Percentiles rank a stretch among this genome's conserved stretches.
Conservation (phyloP, 2,329 filamentous ascomycete genomes). For the Phialocephala sp. region DNA sequence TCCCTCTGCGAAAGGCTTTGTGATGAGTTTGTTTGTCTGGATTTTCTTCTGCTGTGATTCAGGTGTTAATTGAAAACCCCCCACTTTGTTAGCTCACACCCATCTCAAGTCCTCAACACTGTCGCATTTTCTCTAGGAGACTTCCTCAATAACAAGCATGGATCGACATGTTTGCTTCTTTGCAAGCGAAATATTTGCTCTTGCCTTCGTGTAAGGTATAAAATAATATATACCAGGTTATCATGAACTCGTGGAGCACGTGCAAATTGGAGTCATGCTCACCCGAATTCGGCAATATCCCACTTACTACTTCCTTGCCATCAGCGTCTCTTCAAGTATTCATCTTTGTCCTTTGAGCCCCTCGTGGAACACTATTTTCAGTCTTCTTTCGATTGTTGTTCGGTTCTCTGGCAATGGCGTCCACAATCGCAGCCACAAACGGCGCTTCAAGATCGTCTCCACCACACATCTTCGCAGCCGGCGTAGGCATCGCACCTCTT, state of each 20-base stretch:
- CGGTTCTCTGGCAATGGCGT: neutral
- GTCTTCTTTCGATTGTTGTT: neutral
- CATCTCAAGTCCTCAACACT: too few species aligned
- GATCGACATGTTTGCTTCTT: too few species aligned
- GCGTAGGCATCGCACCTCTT: neutral
- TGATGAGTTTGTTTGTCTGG: too few species aligned
- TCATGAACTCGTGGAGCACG: neutral
- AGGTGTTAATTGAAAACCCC: too few species aligned
- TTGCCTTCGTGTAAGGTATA: too few species aligned
- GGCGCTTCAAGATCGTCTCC: neutral
- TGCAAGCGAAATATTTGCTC: too few species aligned
- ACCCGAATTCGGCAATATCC: slow-evolving; percentile 2
- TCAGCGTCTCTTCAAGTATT: neutral
- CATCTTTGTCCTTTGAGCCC: neutral
- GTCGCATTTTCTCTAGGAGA: too few species aligned
- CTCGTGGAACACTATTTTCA: neutral
- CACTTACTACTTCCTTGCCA: neutral
- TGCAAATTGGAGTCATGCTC: neutral
- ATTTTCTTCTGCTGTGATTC: too few species aligned
- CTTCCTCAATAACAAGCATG: too few species aligned
- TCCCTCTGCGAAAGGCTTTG: too few species aligned
- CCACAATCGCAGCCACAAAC: neutral
- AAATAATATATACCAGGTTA: neutral
- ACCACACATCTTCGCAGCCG: neutral
- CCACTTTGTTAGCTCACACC: too few species aligned